These are phyloP conservation scores for Papiliotrema laurentii DNA, from an alignment of 1,284 basidiomycete genomes.

Conservation along the genomic window DNA sequence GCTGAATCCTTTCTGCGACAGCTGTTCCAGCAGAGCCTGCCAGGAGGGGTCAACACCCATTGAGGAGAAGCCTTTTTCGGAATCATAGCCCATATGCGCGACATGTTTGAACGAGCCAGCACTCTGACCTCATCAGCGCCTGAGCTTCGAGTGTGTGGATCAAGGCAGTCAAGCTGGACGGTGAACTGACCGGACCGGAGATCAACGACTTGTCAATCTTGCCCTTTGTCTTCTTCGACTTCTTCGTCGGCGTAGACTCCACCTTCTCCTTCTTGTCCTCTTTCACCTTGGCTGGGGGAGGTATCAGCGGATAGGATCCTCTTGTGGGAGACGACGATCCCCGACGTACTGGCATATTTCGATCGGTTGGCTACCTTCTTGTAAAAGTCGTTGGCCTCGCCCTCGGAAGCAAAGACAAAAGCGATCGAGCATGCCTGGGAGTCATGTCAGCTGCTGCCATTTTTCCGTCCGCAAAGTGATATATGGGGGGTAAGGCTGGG, in stretches of 20 bases:
- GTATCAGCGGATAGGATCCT: background rate
- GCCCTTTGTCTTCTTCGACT: constrained; percentile 59
- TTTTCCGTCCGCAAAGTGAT: background rate
- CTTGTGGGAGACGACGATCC: background rate
- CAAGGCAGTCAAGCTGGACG: background rate
- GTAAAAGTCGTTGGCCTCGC: constrained; percentile 79
- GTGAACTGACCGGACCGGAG: constrained; percentile 61
- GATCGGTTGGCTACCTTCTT: constrained; percentile 74
- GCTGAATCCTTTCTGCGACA: constrained; percentile 68
- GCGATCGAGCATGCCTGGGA: constrained; percentile 56
- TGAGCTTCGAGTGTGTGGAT: background rate
- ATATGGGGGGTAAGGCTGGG: constrained; percentile 19
- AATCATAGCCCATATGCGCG: constrained; percentile 92
- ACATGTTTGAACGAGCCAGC: constrained; percentile 80
- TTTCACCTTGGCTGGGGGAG: constrained; percentile 35
- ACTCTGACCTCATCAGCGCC: constrained; percentile 32
- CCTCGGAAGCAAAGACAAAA: constrained; percentile 82
- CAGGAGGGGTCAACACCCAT: constrained; percentile 90
- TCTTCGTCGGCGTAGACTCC: constrained; percentile 33
- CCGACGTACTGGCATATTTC: constrained; percentile 59
- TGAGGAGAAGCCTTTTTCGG: constrained; percentile 78
- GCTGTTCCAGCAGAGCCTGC: constrained; percentile 68
- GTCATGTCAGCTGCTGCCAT: background rate
- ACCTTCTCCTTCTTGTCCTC: constrained; percentile 38
- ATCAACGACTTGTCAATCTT: constrained; percentile 90